phyloP scores from a whole-genome alignment of 495 filamentous ascomycete species.

The Talaromyces proteolyticus region DNA sequence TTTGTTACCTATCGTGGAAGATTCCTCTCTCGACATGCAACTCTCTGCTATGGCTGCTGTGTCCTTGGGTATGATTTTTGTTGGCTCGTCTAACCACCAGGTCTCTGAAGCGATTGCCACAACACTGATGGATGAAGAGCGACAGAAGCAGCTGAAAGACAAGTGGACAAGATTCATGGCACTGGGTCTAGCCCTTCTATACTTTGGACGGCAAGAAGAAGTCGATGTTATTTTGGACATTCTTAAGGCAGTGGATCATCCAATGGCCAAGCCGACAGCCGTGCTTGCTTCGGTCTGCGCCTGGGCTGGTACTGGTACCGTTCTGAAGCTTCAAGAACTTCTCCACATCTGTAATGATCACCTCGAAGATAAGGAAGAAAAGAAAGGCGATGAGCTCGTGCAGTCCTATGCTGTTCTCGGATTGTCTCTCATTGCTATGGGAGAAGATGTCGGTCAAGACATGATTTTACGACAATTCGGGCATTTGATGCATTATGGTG shows the following conservation, averaged over 20 bases:
- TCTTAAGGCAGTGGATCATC: slow-evolving; percentile 90
- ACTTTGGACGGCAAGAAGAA: slow-evolving; percentile 94
- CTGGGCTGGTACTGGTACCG: slow-evolving; percentile 95
- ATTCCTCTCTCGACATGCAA: slow-evolving; percentile 82
- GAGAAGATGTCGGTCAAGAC: slow-evolving; percentile 96
- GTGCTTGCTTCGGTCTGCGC: slow-evolving; percentile 94
- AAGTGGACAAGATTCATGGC: slow-evolving; percentile 98
- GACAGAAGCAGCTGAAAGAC: slow-evolving; percentile 80
- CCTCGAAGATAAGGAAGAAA: slow-evolving; percentile 86
- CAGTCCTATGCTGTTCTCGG: slow-evolving; percentile 96
- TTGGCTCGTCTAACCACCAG: slow-evolving; percentile 84
- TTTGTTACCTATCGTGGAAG: slow-evolving; percentile 80
- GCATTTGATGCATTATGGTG: slow-evolving; percentile 98
- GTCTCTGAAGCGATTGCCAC: slow-evolving; percentile 84
- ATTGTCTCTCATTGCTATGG: slow-evolving; percentile 92
- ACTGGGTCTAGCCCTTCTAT: slow-evolving; percentile 87
- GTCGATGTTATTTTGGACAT: slow-evolving; percentile 94
- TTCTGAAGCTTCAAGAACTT: slow-evolving; percentile 92
- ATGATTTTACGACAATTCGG: slow-evolving; percentile 98
- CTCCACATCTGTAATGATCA: slow-evolving; percentile 97
- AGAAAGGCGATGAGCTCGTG: slow-evolving; percentile 88
- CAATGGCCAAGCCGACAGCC: slow-evolving; percentile 84
- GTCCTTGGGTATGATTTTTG: slow-evolving; percentile 82
- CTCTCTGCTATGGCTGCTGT: slow-evolving; percentile 94
- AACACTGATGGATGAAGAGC: slow-evolving; percentile 86